phyloP scores from a whole-genome alignment of 257 asterid species.

The Solanum lignicaule region DNA sequence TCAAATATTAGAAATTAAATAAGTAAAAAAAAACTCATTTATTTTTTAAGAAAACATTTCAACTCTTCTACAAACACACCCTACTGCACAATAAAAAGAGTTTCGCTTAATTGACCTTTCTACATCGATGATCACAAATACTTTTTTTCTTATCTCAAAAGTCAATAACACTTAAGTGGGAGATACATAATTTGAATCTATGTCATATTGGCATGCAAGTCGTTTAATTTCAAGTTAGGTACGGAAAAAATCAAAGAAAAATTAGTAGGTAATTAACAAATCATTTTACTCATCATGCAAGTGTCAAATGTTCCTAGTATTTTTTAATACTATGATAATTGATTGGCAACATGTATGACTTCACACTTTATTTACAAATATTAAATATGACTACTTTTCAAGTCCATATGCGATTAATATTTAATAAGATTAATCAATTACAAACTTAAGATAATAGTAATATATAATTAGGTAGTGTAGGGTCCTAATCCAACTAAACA shows the following conservation, averaged over 20 bases:
- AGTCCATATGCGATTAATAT: neutral
- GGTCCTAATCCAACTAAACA: neutral
- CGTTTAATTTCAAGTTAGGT: neutral
- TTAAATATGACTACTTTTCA: neutral
- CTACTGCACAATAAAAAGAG: neutral
- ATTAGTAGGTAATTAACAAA: neutral
- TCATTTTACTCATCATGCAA: neutral
- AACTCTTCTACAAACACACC: neutral
- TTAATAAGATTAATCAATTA: neutral
- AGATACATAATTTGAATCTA: neutral
- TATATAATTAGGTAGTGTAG: neutral
- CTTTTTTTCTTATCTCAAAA: neutral
- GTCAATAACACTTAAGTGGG: neutral
- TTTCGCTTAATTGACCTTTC: accelerated
- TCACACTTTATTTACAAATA: neutral
- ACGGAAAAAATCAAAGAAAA: neutral
- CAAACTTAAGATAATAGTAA: neutral
- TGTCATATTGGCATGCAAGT: neutral
- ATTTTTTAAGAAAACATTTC: neutral
- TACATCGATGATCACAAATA: neutral
- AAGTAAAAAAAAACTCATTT: neutral
- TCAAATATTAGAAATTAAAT: neutral
- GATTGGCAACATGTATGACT: neutral
- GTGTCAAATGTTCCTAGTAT: neutral
- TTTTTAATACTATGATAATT: neutral